These are phyloP conservation scores for Trametes meyenii DNA, from an alignment of 768 basidiomycete genomes.

Conservation along the genomic window DNA sequence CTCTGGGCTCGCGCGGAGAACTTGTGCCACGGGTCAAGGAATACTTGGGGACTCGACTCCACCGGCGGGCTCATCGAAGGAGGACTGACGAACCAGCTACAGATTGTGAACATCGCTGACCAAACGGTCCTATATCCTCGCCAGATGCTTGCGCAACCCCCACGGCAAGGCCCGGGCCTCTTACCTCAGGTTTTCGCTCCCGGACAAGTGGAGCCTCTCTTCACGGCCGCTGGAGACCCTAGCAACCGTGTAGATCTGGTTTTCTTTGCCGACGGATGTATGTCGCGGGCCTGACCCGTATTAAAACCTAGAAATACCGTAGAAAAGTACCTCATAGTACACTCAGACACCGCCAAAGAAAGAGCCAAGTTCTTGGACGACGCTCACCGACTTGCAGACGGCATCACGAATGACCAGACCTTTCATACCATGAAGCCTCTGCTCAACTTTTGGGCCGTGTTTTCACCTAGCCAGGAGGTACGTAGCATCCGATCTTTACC, in stretches of 20 bases:
- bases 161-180: too few relatives aligned
- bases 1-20: conserved; percentile 13
- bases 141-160: too few relatives aligned
- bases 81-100: too few relatives aligned
- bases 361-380: conserved; percentile 66
- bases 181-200: conserved; percentile 23
- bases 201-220: conserved; percentile 57
- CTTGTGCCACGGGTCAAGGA: conserved; percentile 1
- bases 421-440: conserved; percentile 76
- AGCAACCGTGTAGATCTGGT: conserved; percentile 72
- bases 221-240: conserved; percentile 64
- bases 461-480: conserved; percentile 75
- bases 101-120: neutral
- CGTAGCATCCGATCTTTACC: neutral
- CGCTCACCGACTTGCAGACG: conserved; percentile 64
- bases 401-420: conserved; percentile 73
- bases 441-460: conserved; percentile 82
- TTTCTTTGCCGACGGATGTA: conserved; percentile 81
- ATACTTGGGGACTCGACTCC: conserved; percentile 2
- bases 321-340: neutral
- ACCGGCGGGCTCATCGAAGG: neutral
- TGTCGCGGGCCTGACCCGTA: conserved; percentile 31
- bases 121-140: conserved; percentile 4
- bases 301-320: neutral
- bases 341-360: conserved; percentile 57